Evolutionary conservation across 257 asterid genomes (phyloP).

Genomic region (Solanum medicagineum): DNA sequence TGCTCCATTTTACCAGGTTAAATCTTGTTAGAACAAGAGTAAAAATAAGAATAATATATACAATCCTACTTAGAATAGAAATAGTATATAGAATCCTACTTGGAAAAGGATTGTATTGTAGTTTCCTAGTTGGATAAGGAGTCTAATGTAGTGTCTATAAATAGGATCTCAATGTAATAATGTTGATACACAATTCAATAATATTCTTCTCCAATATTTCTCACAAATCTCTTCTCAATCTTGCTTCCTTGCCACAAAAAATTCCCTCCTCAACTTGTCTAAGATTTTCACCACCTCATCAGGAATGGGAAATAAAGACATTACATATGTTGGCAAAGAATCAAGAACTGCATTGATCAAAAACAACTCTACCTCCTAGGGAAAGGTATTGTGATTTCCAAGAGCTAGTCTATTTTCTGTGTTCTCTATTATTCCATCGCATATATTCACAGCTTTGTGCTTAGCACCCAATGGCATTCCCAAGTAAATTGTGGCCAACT

Average conservation of each 20-base stretch:
- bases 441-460: neutral
- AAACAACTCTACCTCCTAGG: neutral
- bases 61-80: too few species aligned
- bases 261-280: neutral
- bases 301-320: neutral
- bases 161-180: too few species aligned
- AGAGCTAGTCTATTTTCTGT: neutral
- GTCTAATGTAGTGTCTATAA: too few species aligned
- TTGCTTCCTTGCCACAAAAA: neutral
- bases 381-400: neutral
- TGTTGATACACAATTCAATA: too few species aligned
- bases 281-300: neutral
- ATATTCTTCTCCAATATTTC: too few species aligned
- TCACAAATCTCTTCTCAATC: neutral
- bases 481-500: neutral
- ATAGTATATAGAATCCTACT: too few species aligned
- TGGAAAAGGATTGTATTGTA: too few species aligned
- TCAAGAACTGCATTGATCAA: neutral
- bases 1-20: neutral
- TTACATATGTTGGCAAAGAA: neutral
- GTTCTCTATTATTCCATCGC: neutral
- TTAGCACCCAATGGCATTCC: neutral
- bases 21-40: neutral
- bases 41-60: too few species aligned
- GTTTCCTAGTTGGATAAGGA: too few species aligned